A percentile compares a stretch with the other conserved stretches of the same genome.
These are phyloP conservation scores for Aspergillus ostianus DNA, from an alignment of 495 filamentous ascomycete species.

Conservation along the genomic window DNA sequence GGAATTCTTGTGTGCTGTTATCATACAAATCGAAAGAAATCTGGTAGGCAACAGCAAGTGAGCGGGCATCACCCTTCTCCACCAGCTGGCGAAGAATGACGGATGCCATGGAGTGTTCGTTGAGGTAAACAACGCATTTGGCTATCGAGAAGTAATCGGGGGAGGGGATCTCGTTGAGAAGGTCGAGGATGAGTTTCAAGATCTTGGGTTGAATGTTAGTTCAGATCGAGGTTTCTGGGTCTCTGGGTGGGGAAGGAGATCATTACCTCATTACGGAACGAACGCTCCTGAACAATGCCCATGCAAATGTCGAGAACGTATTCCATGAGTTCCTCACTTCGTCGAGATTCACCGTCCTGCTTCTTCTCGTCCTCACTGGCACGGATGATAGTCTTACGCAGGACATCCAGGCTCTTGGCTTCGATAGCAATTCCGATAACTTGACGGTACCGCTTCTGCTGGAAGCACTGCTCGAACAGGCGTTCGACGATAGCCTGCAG, in stretches of 20 bases:
- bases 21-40: constrained; percentile 98
- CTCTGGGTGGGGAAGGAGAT: constrained; percentile 11
- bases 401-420: constrained; percentile 86
- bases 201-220: constrained; percentile 54
- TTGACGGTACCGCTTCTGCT: constrained; percentile 84
- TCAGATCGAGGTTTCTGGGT: constrained; percentile 19
- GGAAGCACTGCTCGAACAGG: constrained; percentile 87
- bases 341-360: constrained; percentile 54
- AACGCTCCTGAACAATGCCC: constrained; percentile 93
- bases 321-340: constrained; percentile 92
- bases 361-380: constrained; percentile 79
- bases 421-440: constrained; percentile 99
- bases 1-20: constrained; percentile 95
- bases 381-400: constrained; percentile 79
- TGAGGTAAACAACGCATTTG: constrained; percentile 95
- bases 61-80: constrained; percentile 69
- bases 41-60: constrained; percentile 87
- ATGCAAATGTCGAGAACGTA: constrained; percentile 96
- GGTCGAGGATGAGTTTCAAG: constrained; percentile 78
- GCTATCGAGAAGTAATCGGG: constrained; percentile 98
- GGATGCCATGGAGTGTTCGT: constrained; percentile 90
- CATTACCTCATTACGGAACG: constrained; percentile 72
- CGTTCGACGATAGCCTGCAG: constrained; percentile 81
- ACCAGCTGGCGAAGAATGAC: constrained; percentile 80
- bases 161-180: constrained; percentile 81